Base-by-base conservation (phyloP, 495 filamentous ascomycete genomes). In the Penicillium goetzii region DNA sequence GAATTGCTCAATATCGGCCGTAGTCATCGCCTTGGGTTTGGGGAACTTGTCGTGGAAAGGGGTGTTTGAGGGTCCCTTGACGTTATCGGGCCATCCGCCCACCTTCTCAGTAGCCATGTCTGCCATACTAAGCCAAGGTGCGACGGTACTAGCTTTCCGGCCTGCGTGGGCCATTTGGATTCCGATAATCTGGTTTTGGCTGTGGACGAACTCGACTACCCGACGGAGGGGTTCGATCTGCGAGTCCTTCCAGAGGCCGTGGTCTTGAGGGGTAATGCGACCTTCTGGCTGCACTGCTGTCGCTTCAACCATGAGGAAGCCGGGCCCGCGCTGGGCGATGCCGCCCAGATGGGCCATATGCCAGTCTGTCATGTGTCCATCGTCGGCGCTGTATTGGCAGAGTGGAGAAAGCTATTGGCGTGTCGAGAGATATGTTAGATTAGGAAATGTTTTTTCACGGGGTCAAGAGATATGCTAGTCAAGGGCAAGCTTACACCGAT, bases 101-200 rank as follows among this genome's bases (percentile, higher is more conserved):
- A 81, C 77, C 23, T 79, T 83, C 55, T 84, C 76, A 0, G 77
- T 79, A 0, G 89, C 89, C 0, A 80, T 68, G 19, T 70, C 70
- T 0, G 56, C 65, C 52, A 45, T 58, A 61, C 72, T 72, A 4
- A 91, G 61, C 89, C 89, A 92, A 0, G 89, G 89, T 0, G 90
- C 84, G 4, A 90, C 81, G 1, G 84, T 89, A 56, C 79, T 84
- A 0, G 88, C 88, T 68, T 93, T 93, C n/a, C 90, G 78, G 0
- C 90, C 90, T 0, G 89, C 89, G 68, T 92, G 90, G 15, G 74
- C 87, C 15, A 92, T 63, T 74, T 92, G 90, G 58, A 92, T 83
- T 26, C 79, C 89, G 38, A 89, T 84, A 45, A 86, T 82, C 66
- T 86, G 85, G 61, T 75, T 77, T 71, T 91, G 89, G 56, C 80